These are phyloP conservation scores for Tylopilus subfusipes DNA, from an alignment of 768 basidiomycete species.

Conservation along the genomic window DNA sequence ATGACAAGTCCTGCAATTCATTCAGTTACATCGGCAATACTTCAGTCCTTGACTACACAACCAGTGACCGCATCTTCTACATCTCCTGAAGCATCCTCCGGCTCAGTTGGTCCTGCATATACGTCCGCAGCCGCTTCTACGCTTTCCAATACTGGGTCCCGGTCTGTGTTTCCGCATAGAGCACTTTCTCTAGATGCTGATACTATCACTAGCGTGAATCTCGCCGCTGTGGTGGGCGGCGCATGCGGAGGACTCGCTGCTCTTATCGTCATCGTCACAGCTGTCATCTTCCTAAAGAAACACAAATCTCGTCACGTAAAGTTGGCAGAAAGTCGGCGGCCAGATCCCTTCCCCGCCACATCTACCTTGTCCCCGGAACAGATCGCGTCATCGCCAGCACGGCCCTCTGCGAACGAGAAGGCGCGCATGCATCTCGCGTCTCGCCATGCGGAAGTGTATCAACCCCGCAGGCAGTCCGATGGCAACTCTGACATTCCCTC, in stretches of 20 bases:
- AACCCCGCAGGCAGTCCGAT: background rate
- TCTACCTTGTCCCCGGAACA: background rate
- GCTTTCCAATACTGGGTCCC: background rate
- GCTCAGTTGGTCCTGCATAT: background rate
- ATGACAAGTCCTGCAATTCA: background rate
- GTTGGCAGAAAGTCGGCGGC: background rate
- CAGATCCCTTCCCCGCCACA: slow-evolving; percentile 2
- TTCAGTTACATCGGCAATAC: background rate
- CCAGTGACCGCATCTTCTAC: background rate
- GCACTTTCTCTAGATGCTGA: background rate
- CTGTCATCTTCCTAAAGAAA: slow-evolving; percentile 4
- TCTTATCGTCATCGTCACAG: background rate
- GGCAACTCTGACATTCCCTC: background rate
- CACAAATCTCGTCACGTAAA: background rate
- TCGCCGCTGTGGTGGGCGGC: slow-evolving; percentile 4
- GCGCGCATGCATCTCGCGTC: background rate
- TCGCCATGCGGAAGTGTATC: background rate
- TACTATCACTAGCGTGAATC: background rate
- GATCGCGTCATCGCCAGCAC: background rate
- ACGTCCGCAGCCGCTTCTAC: background rate
- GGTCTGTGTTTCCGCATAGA: background rate
- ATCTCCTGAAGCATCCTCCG: background rate
- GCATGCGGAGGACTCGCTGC: slow-evolving; percentile 5
- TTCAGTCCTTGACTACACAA: background rate
- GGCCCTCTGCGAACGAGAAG: background rate